phyloP scores from a whole-genome alignment of 257 asterid species.

The Prunella vulgaris region DNA sequence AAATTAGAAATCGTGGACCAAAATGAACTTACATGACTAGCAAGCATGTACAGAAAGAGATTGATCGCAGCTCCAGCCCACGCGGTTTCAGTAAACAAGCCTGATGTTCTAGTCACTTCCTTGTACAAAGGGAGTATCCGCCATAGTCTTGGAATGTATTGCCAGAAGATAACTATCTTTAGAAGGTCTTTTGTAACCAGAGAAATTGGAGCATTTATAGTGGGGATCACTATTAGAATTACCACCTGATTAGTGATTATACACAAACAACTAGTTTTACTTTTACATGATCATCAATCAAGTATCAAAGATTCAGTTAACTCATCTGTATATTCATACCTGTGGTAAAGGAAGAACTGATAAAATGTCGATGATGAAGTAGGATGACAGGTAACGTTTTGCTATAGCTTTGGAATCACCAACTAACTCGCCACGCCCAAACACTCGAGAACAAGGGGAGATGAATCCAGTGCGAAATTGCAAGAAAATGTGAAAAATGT shows the following conservation, averaged over 20 bases:
- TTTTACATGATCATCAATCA: background rate
- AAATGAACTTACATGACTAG: slow-evolving; percentile 48
- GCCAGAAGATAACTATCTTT: slow-evolving; percentile 34
- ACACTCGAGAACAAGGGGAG: slow-evolving; percentile 48
- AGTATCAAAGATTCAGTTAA: background rate
- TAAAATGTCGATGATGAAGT: slow-evolving; percentile 50
- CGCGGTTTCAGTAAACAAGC: slow-evolving; percentile 52
- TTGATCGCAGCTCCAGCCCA: slow-evolving; percentile 77
- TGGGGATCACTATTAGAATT: slow-evolving; percentile 32
- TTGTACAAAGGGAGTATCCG: slow-evolving; percentile 51
- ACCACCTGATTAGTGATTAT: slow-evolving; percentile 45
- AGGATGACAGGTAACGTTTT: slow-evolving; percentile 41
- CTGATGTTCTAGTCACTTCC: slow-evolving; percentile 53
- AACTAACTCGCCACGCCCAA: slow-evolving; percentile 66
- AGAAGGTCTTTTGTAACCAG: slow-evolving; percentile 38
- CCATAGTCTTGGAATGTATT: slow-evolving; percentile 49
- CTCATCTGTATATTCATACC: too few species aligned
- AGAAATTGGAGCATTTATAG: slow-evolving; percentile 30
- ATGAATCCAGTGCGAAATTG: slow-evolving; percentile 63
- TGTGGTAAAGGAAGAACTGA: slow-evolving; percentile 73
- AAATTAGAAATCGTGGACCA: background rate
- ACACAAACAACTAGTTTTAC: background rate
- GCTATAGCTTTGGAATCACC: slow-evolving; percentile 51
- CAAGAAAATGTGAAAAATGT: slow-evolving; percentile 47
- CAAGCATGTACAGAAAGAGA: slow-evolving; percentile 61